phyloP scores from a whole-genome alignment of 129 eudicot species.

The Flaveria bidentis region DNA sequence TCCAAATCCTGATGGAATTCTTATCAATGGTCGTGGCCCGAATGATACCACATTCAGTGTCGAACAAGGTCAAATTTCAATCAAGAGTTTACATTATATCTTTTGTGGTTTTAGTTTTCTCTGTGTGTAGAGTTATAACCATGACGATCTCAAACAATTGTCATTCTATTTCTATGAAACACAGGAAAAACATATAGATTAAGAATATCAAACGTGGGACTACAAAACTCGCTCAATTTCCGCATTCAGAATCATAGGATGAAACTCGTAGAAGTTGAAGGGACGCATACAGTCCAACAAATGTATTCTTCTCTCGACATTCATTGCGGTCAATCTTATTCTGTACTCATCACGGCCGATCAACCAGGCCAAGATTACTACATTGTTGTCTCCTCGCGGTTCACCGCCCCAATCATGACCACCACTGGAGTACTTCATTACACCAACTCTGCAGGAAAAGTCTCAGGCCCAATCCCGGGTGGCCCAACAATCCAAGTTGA shows the following conservation, averaged over 20 bases:
- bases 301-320: conserved; percentile 88
- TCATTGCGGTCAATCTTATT: conserved; percentile 87
- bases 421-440: conserved; percentile 75
- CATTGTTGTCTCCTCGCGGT: conserved; percentile 76
- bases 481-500: conserved; percentile 86
- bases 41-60: conserved; percentile 59
- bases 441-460: conserved; percentile 53
- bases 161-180: background rate
- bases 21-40: conserved; percentile 86
- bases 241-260: conserved; percentile 86
- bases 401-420: conserved; percentile 57
- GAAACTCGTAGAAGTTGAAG: conserved; percentile 90
- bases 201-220: conserved; percentile 85
- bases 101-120: background rate
- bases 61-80: conserved; percentile 51
- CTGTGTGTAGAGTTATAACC: background rate
- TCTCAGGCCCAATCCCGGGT: conserved; percentile 80
- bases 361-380: conserved; percentile 69
- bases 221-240: conserved; percentile 82
- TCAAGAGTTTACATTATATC: background rate
- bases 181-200: conserved; percentile 87
- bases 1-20: conserved; percentile 73
- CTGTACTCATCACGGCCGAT: conserved; percentile 69
- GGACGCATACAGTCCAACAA: conserved; percentile 82
- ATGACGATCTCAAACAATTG: background rate